A percentile compares a stretch with the other conserved stretches of the same genome.
Conservation (phyloP, 495 filamentous ascomycete genomes). For the Aspergillus baeticus region DNA sequence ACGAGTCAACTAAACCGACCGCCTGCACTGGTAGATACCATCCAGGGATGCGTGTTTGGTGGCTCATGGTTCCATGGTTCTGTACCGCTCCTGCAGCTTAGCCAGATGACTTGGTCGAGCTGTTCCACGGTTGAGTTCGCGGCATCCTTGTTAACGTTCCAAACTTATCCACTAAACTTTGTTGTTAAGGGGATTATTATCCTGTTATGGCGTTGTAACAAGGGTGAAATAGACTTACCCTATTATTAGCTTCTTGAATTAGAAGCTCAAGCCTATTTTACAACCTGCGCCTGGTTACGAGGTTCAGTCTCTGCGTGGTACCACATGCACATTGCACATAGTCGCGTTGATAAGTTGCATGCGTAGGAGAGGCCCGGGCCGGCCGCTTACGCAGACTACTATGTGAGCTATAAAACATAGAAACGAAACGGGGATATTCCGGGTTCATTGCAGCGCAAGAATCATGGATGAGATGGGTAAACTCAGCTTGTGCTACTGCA, state of each 20-base stretch:
- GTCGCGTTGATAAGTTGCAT: slow-evolving; percentile 5
- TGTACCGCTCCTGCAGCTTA: slow-evolving; percentile 8
- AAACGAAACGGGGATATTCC: background rate
- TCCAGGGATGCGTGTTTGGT: too few species aligned
- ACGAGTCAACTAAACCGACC: too few species aligned
- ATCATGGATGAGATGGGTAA: background rate
- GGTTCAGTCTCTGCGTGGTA: slow-evolving; percentile 11
- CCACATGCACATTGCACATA: slow-evolving; percentile 12
- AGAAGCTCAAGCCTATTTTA: background rate
- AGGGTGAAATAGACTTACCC: too few species aligned
- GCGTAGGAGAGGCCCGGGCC: slow-evolving; percentile 25
- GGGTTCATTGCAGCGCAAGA: background rate
- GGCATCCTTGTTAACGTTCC: too few species aligned
- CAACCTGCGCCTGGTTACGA: background rate
- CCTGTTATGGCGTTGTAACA: too few species aligned
- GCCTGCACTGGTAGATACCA: too few species aligned
- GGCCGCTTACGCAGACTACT: slow-evolving; percentile 15
- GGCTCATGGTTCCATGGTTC: slow-evolving; percentile 16
- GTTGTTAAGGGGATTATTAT: too few species aligned
- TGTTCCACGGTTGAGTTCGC: slow-evolving; percentile 3
- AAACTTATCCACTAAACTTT: background rate
- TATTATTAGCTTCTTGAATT: background rate
- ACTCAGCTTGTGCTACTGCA: too few species aligned
- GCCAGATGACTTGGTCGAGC: slow-evolving; percentile 11
- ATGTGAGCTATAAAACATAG: background rate